phyloP scores from a whole-genome alignment of 2,329 filamentous ascomycete species.

The Parascedosporium putredinis region DNA sequence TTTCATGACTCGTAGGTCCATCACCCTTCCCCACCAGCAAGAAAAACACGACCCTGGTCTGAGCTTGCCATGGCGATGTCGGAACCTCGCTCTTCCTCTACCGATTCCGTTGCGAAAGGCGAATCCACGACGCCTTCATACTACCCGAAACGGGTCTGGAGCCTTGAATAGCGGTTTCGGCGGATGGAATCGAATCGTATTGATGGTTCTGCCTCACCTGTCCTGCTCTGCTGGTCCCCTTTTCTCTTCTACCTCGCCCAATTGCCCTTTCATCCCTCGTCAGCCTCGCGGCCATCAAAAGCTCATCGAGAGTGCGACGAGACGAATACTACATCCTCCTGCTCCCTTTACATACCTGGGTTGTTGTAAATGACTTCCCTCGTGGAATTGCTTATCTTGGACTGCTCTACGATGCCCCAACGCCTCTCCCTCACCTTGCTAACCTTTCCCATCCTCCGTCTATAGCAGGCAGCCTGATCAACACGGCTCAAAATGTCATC shows the following conservation, averaged over 20 bases:
- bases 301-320: slow-evolving; percentile 33
- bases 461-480: slow-evolving; percentile 42
- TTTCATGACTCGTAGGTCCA: slow-evolving; percentile 42
- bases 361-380: slow-evolving; percentile 4
- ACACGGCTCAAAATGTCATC: slow-evolving; percentile 47
- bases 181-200: slow-evolving; percentile 5
- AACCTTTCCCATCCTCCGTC: slow-evolving; percentile 16
- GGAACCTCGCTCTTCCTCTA: slow-evolving; percentile 4
- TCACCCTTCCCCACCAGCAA: not conserved
- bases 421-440: not conserved
- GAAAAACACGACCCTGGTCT: not conserved
- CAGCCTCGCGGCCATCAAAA: slow-evolving; percentile 39
- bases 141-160: not conserved
- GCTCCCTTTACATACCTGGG: slow-evolving; percentile 12
- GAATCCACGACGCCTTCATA: not conserved
- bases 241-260: slow-evolving; percentile 16
- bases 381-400: slow-evolving; percentile 6
- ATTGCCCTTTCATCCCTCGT: slow-evolving; percentile 32
- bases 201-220: slow-evolving; percentile 1
- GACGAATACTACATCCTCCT: slow-evolving; percentile 23
- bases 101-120: slow-evolving; percentile 4
- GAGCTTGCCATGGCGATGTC: not conserved
- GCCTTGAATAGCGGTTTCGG: not conserved
- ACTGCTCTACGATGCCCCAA: not conserved
- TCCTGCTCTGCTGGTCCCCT: not conserved